A percentile compares a stretch with the other conserved stretches of the same genome.
These are phyloP conservation scores for Cercophora samala DNA, from an alignment of 495 filamentous ascomycete genomes.

Conservation along the genomic window DNA sequence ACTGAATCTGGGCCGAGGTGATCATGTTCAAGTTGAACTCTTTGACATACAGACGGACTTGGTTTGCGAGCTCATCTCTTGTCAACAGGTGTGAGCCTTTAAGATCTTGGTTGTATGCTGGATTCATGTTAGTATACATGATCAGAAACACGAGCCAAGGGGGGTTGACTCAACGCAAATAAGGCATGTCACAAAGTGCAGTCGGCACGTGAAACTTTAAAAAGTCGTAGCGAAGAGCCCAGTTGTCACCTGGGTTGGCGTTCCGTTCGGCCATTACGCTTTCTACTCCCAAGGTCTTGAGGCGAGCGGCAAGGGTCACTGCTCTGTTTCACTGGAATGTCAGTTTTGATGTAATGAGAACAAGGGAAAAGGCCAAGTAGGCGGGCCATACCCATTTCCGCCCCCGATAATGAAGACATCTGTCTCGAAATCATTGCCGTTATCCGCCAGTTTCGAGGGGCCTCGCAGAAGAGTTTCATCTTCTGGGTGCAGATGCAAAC, in stretches of 20 bases:
- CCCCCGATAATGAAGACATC: conserved; percentile 38
- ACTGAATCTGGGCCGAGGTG: conserved; percentile 26
- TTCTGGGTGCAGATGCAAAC: conserved; percentile 28
- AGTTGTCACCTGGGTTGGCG: conserved; percentile 35
- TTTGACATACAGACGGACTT: conserved; percentile 25
- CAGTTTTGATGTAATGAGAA: not conserved
- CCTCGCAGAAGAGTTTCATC: conserved; percentile 27
- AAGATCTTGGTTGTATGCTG: conserved; percentile 23
- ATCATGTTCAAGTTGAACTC: conserved; percentile 33
- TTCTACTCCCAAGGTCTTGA: conserved; percentile 37
- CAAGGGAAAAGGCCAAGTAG: not conserved
- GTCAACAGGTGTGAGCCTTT: conserved; percentile 20
- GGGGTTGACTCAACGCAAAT: conserved; percentile 21
- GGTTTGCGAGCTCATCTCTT: conserved; percentile 29
- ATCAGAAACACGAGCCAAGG: not conserved
- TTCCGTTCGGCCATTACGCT: conserved; percentile 35
- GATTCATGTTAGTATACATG: not conserved
- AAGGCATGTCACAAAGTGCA: conserved; percentile 29
- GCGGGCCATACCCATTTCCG: conserved; percentile 30
- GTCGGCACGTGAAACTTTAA: conserved; percentile 35
- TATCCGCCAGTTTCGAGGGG: conserved; percentile 22
- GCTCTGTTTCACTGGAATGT: conserved; percentile 22
- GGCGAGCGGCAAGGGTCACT: conserved; percentile 28
- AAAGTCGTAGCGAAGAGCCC: conserved; percentile 35
- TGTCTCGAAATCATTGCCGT: conserved; percentile 24